phyloP scores from a whole-genome alignment of 345 rosid genomes.

The Atalantia buxifolia region DNA sequence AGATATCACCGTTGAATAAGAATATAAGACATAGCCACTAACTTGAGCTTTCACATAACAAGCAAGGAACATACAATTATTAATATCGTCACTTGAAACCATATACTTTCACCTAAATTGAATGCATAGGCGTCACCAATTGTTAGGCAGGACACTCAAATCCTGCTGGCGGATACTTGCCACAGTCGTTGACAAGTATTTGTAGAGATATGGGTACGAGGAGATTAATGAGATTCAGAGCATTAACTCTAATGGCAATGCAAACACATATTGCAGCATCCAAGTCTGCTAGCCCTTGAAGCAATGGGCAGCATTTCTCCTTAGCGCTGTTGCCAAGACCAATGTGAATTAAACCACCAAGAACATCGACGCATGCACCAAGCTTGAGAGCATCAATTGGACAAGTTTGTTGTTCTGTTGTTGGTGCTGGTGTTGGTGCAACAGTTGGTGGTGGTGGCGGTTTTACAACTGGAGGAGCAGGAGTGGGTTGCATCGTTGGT shows the following conservation, averaged over 20 bases:
- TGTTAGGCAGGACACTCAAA: conserved; percentile 54
- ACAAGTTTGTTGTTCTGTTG: conserved; percentile 51
- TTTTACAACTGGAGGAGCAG: not conserved
- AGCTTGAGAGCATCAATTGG: conserved; percentile 22
- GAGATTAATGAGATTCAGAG: conserved; percentile 55
- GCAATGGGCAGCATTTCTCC: conserved; percentile 79
- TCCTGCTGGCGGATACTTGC: conserved; percentile 54
- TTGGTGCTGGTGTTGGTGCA: conserved; percentile 7
- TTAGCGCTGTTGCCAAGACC: conserved; percentile 53
- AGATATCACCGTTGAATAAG: too few relatives aligned
- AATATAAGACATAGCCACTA: too few relatives aligned
- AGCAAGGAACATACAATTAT: too few relatives aligned
- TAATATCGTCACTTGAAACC: too few relatives aligned
- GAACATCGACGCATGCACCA: conserved; percentile 81
- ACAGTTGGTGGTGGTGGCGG: not conserved
- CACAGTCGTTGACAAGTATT: conserved; percentile 69
- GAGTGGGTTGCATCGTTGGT: not conserved
- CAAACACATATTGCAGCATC: conserved; percentile 93
- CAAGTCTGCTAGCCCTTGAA: conserved; percentile 62
- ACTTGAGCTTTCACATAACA: too few relatives aligned
- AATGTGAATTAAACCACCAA: conserved; percentile 41
- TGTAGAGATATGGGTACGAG: conserved; percentile 74
- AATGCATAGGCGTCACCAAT: not conserved
- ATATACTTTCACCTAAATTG: not conserved
- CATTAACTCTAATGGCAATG: conserved; percentile 74